These are phyloP conservation scores for Beauveria sp. DNA, from an alignment of 2,329 filamentous ascomycete genomes.

Conservation along the genomic window DNA sequence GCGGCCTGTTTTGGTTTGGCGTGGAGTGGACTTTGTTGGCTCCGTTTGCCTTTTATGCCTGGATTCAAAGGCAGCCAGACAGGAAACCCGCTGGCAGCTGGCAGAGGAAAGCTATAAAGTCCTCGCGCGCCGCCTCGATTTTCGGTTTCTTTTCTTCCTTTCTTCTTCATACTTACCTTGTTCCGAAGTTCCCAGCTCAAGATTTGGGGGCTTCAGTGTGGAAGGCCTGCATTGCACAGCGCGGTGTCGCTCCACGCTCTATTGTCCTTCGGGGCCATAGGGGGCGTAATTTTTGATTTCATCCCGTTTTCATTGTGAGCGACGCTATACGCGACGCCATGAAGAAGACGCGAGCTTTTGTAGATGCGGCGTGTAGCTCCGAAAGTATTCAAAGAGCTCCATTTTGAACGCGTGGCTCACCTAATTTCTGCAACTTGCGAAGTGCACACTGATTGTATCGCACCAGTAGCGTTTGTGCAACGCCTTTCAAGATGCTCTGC, in stretches of 20 bases:
- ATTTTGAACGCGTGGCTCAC: too few relatives aligned
- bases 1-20: neutral
- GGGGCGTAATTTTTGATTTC: conserved; percentile 48
- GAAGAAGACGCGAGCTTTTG: conserved; percentile 31
- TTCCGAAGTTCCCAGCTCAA: conserved; percentile 37
- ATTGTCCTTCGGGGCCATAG: conserved; percentile 50
- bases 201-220: conserved; percentile 34
- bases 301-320: conserved; percentile 37
- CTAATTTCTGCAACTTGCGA: too few relatives aligned
- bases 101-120: conserved; percentile 27
- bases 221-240: conserved; percentile 50
- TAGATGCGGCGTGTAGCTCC: neutral
- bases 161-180: conserved; percentile 50
- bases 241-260: conserved; percentile 40
- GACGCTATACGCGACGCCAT: conserved; percentile 30
- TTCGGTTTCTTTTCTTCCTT: conserved; percentile 23
- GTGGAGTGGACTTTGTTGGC: conserved; percentile 1
- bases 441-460: too few relatives aligned
- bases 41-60: conserved; percentile 14
- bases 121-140: neutral
- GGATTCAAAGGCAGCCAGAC: conserved; percentile 18
- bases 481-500: too few relatives aligned
- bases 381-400: neutral
- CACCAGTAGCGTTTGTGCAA: too few relatives aligned
- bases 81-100: conserved; percentile 5